Base-by-base conservation (phyloP, 2,329 filamentous ascomycete species). In the Moelleriella libera region DNA sequence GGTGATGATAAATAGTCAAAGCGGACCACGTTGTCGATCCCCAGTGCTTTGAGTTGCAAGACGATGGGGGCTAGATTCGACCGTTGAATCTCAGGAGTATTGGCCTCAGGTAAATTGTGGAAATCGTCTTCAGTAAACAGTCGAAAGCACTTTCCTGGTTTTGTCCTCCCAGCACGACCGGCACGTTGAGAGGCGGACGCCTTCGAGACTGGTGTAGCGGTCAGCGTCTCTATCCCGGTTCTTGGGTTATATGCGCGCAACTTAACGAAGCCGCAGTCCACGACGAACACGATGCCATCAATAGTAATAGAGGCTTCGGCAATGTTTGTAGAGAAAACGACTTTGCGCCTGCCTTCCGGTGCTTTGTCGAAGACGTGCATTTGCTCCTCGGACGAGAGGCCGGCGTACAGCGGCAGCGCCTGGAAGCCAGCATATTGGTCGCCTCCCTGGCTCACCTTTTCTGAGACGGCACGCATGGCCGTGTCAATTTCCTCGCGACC, bases 241-340 rank as follows among this genome's bases (percentile, higher is more conserved):
- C 62, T 72, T 0, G 90, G 87, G 54, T 94, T 84, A 65, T 88
- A 97, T 6, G 85, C 83, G 40, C 88, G 80, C 21, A 95, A 70
- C 62, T 97, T 97, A 54, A 94, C 88, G 59, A 87, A 96, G 1
- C 92, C 92, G 47, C 79, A 82, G 63, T 98, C 92, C 45, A 97
- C 70, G 5, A 98, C 90, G 58, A 87, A 94, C 47, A 88, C 82
- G 50, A 97, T 89, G 3, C 88, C 88, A 47, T 92, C 83, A 48
- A 97, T 94, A 12, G 92, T 97, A 42, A 98, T 84, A 2, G 88
- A 95, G 5, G 92, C 90, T 68, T 98, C 92, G 10, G 92, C 88
- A 53, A 97, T 96, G 60, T 97, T 97, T 49, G 92, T 97, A 4
- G 87, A 84, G 54, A 96, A 82, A 37, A 98, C 85, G 40, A 96